Percentiles rank a stretch among this genome's conserved stretches.
Conservation (phyloP, 2,329 filamentous ascomycete species). For the Rhynchosporium agropyri region DNA sequence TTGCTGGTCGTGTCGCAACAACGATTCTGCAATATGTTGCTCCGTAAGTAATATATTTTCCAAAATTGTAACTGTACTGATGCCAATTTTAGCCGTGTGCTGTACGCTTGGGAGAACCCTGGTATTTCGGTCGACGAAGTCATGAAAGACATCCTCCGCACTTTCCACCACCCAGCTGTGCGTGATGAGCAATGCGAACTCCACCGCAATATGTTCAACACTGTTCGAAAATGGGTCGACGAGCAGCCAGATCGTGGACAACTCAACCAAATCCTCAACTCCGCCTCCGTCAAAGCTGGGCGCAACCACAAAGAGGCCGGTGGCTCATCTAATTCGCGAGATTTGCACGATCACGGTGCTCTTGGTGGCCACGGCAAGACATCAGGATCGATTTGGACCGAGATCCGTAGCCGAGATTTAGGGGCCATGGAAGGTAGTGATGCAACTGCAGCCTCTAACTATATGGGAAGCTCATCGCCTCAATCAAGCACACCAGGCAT, state of each 20-base stretch:
- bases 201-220: conserved; percentile 86
- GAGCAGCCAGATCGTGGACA: conserved; percentile 66
- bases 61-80: conserved; percentile 25
- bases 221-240: conserved; percentile 80
- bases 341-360: conserved; percentile 40
- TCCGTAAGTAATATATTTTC: conserved; percentile 65
- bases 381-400: conserved; percentile 61
- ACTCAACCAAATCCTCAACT: conserved; percentile 75
- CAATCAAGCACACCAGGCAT: conserved; percentile 32
- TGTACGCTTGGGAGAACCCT: conserved; percentile 92
- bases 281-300: conserved; percentile 79
- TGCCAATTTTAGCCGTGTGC: conserved; percentile 60
- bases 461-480: conserved; percentile 31
- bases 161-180: conserved; percentile 89
- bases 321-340: conserved; percentile 41
- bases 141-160: conserved; percentile 74
- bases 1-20: conserved; percentile 72
- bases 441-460: conserved; percentile 42
- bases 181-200: conserved; percentile 76
- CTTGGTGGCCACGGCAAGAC: conserved; percentile 57
- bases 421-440: conserved; percentile 56
- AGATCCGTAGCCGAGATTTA: conserved; percentile 62
- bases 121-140: conserved; percentile 83
- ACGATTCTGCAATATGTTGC: conserved; percentile 84
- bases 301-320: conserved; percentile 66